Conservation (phyloP, 139 green algal species). For the Dunaliella primolecta region DNA sequence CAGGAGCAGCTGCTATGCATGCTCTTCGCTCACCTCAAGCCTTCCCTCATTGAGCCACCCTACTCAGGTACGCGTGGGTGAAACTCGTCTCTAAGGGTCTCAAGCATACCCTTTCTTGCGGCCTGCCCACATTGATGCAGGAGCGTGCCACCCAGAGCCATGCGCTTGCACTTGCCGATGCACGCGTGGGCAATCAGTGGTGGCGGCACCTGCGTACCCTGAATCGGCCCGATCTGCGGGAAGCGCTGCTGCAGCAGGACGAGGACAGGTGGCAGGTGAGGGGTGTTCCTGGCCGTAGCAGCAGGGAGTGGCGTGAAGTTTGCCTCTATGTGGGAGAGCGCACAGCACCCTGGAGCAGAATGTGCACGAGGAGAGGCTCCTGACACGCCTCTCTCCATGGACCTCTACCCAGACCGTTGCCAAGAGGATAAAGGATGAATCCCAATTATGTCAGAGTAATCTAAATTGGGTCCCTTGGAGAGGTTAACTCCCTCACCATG, state of each 20-base stretch:
- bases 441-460: too few species aligned
- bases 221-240: conserved; percentile 16
- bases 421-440: not conserved
- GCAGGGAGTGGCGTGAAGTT: not conserved
- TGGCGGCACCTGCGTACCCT: conserved; percentile 31
- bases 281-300: not conserved
- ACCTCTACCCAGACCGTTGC: not conserved
- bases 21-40: too few species aligned
- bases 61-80: too few species aligned
- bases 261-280: conserved; percentile 27
- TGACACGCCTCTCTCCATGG: not conserved
- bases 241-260: conserved; percentile 20
- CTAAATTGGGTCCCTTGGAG: too few species aligned
- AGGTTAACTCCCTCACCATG: too few species aligned
- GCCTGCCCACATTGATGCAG: too few species aligned
- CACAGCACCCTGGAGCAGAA: not conserved
- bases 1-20: too few species aligned
- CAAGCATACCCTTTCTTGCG: too few species aligned
- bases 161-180: conserved; percentile 35
- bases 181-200: conserved; percentile 29
- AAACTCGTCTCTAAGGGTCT: too few species aligned
- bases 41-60: too few species aligned
- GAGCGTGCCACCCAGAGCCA: conserved; percentile 30
- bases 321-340: not conserved
- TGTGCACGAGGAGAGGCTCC: too few species aligned